These are phyloP conservation scores for Solanum gracilifrons DNA, from an alignment of 257 asterid species.

Conservation along the genomic window DNA sequence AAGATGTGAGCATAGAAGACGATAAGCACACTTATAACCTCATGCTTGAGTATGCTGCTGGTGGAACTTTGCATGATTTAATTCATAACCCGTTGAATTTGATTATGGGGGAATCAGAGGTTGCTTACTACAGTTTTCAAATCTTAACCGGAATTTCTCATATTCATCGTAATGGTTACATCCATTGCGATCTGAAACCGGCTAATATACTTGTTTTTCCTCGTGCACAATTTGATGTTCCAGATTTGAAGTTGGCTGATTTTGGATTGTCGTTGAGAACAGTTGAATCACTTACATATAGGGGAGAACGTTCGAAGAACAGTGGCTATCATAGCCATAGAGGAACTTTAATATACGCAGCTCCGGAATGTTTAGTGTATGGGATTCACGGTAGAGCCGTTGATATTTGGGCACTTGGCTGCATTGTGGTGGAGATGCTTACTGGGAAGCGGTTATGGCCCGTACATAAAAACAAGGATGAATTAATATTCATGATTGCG, in stretches of 20 bases:
- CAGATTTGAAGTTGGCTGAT: neutral
- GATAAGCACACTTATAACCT: neutral
- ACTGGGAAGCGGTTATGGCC: neutral
- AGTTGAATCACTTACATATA: neutral
- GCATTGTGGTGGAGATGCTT: constrained; percentile 1
- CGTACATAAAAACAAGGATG: neutral
- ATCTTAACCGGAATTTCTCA: neutral
- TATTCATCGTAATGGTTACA: neutral
- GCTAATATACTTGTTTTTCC: constrained; percentile 1
- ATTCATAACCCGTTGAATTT: neutral
- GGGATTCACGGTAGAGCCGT: neutral
- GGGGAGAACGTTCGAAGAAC: neutral
- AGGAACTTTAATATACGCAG: neutral
- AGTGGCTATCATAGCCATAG: fast-evolving
- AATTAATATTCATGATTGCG: neutral
- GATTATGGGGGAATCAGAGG: neutral
- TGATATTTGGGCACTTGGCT: neutral
- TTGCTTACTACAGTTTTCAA: neutral
- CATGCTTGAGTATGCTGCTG: neutral
- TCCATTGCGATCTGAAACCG: constrained; percentile 4
- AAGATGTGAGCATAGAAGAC: neutral
- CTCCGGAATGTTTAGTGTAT: neutral
- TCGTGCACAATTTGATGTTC: neutral
- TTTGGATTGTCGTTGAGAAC: neutral
- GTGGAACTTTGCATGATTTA: neutral